Evolutionary conservation across 441 rosid genomes (phyloP), one percentile per base, ranked within the genome.

Genomic region (Macaranga tanarius): DNA sequence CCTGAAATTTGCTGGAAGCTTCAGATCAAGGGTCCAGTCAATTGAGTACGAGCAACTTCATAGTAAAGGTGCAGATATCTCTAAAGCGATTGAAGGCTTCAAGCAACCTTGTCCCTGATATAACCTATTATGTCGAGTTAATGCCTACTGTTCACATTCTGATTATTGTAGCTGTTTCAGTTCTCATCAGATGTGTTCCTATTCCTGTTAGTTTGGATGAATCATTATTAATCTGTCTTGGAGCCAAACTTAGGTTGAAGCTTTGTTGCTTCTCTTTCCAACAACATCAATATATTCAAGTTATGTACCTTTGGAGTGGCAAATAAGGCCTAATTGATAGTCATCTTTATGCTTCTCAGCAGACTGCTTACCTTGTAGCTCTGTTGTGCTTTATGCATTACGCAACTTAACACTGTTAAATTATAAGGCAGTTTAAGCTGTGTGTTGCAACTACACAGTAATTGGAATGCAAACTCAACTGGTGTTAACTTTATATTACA

Each of bases 21-120:
- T 65, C 67, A 26, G 72, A 50, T 65, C 75, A 19, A 75, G 70
- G 55, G 44, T 61, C 70, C 82, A 81, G 13, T 79, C 88, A 16
- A 73, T 69, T 3, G 87, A 89, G 76, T 93, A 90, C 19, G 88
- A 89, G 82, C 87, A 84, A 71, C 92, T 93, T 65, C 84, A 79
- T 23, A 73, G 77, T 25, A 80, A 75, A 79, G 82, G 83, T 34
- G 67, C 79, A 22, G 95, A 88, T 65, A 79, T 78, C 56, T n/a
- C 90, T 5, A 2, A 78, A 69, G 73, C 79, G 4, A 56, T 75
- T 42, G 83, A 73, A 69, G 73, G 74, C 65, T 56, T 81, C 42
- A 84, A 81, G 76, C 71, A 42, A 67, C 66, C 72, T 59, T 64
- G 68, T 71, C 71, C 79, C 58, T 80, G 51, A 75, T 70, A 65